Base-by-base conservation (phyloP, 2,329 filamentous ascomycete species). In the Daldinia sp. region DNA sequence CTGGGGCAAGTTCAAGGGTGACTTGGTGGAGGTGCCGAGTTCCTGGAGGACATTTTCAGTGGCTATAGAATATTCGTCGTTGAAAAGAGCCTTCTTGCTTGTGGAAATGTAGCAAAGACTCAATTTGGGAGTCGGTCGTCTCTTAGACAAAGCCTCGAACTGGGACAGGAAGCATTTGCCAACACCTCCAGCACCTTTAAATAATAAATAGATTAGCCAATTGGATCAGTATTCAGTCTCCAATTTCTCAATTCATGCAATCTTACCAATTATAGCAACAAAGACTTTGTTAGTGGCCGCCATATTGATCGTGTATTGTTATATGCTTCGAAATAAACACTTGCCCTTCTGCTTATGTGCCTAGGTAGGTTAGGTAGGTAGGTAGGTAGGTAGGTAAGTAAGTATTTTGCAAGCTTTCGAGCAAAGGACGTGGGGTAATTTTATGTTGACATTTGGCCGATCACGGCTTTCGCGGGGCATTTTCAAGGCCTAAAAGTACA, bases 141-240 rank as follows among this genome's bases (percentile, higher is more conserved):
- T 87, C 67, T 84, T 81, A 50, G 87, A 83, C 63, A 95, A 85
- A 63, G 81, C 76, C 68, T 90, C 82, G 61, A 98, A 87, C 79
- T 98, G 95, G 70, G 84, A 83, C 67, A 98, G 87, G 83, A 98
- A 97, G 80, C 87, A 88, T 79, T 94, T 94, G 74, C 95, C 95
- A 65, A 98, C 95, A 68, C 94, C 94, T 71, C 95, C 95, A 72
- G 91, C 91, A 74, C 95, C 94, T 96, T 74, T 70, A 11, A 58
- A 15, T 21, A 57, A 62, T 32, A 66, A 58, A 58, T 39, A 48
- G 48, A 32, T 66, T 62, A 67, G 62, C 45, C 58, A 58, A 68
- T 63, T 41, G 59, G 62, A 45, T 23, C n/a, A 5, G 30, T 48
- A 30, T 48, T 13, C 15, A 43, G 25, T 4, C 2, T 10, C 1